Conservation (phyloP, 345 rosid genomes). For the Mangifera indica region DNA sequence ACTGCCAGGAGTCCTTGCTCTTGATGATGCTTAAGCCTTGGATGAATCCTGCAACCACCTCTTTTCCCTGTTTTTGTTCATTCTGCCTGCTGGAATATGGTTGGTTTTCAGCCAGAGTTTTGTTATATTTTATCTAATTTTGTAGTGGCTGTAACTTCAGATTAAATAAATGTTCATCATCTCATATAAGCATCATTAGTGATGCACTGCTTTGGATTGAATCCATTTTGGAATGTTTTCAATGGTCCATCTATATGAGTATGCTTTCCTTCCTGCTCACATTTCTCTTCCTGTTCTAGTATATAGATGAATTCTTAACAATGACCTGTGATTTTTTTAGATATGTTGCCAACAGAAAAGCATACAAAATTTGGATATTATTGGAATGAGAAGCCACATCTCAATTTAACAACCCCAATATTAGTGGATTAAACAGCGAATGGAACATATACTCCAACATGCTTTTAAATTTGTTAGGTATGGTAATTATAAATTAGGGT, state of each 20-base stretch:
- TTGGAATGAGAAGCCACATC: too few relatives aligned
- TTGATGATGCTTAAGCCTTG: conserved; percentile 58
- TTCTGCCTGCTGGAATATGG: conserved; percentile 20
- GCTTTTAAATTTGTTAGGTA: too few relatives aligned
- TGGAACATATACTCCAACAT: too few relatives aligned
- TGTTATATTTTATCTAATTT: conserved; percentile 1
- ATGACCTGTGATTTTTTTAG: too few relatives aligned
- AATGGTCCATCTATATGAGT: neutral
- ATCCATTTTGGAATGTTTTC: conserved; percentile 4
- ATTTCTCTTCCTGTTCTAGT: neutral
- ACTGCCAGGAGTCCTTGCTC: conserved; percentile 92
- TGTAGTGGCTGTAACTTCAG: conserved; percentile 20
- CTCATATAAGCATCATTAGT: neutral
- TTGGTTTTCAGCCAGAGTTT: conserved; percentile 33
- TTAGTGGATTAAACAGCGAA: too few relatives aligned
- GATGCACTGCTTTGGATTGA: conserved; percentile 4
- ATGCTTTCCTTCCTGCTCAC: neutral
- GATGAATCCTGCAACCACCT: neutral
- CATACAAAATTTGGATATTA: too few relatives aligned
- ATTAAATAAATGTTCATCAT: conserved; percentile 11
- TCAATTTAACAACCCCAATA: too few relatives aligned
- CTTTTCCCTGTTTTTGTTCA: conserved; percentile 4
- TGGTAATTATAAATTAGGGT: too few relatives aligned
- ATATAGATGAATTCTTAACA: too few relatives aligned
- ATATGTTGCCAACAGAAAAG: too few relatives aligned